Percentiles rank a stretch among this genome's conserved stretches.
phyloP scores from a whole-genome alignment of 139 green algal genomes.

The Tetradesmus lagerheimii region DNA sequence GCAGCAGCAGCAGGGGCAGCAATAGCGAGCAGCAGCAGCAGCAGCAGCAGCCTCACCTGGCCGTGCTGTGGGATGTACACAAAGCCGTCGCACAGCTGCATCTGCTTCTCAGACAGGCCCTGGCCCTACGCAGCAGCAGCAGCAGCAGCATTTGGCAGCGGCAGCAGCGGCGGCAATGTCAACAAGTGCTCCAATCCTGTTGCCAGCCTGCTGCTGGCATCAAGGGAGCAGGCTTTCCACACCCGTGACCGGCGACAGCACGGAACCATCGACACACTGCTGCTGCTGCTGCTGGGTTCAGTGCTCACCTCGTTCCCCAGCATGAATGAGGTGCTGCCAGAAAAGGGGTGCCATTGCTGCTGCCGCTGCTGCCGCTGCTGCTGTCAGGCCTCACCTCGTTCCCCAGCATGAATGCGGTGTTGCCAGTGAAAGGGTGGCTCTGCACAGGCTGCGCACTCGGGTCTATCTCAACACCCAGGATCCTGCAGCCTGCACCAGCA shows the following conservation, averaged over 20 bases:
- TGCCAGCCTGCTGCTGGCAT: neutral
- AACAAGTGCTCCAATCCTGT: too few species aligned
- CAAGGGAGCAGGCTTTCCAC: neutral
- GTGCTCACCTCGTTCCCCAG: conserved; percentile 89
- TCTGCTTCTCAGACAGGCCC: conserved; percentile 85
- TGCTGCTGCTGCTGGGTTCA: neutral
- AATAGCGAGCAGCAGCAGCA: too few species aligned
- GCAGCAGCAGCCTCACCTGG: neutral
- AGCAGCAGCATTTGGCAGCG: conserved; percentile 21
- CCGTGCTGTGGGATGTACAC: conserved; percentile 91
- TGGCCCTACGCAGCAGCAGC: conserved; percentile 73
- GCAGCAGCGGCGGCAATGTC: neutral
- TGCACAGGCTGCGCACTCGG: conserved; percentile 79
- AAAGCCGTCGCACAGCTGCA: conserved; percentile 89
- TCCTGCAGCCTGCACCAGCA: conserved; percentile 60
- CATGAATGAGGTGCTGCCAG: conserved; percentile 90
- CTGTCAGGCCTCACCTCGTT: conserved; percentile 80
- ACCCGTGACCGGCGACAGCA: neutral
- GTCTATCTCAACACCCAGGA: conserved; percentile 93
- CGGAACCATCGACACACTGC: neutral
- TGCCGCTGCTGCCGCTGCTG: neutral
- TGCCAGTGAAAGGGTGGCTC: conserved; percentile 81
- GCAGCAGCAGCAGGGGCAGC: too few species aligned
- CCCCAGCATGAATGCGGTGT: conserved; percentile 93
- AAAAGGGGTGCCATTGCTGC: conserved; percentile 80